These are phyloP conservation scores for Apiospora hydei DNA, from an alignment of 2,329 filamentous ascomycete species.

Conservation along the genomic window DNA sequence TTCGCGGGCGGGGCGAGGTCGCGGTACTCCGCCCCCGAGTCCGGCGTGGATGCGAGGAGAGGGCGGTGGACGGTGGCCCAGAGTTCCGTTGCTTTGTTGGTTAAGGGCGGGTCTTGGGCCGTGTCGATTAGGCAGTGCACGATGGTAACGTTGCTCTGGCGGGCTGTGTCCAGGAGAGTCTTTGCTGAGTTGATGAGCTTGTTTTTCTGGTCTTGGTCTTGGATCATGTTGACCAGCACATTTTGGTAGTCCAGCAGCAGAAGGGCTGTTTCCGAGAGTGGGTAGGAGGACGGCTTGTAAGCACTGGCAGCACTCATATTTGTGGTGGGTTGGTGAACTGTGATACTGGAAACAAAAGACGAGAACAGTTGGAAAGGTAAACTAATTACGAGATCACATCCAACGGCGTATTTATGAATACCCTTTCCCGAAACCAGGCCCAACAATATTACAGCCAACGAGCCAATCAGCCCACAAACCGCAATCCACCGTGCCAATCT, in stretches of 20 bases:
- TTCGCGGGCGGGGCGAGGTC: too few species aligned
- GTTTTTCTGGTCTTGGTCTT: conserved; percentile 21
- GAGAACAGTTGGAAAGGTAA: too few species aligned
- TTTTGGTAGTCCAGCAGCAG: conserved; percentile 32
- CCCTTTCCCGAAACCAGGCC: too few species aligned
- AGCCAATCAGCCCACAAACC: too few species aligned
- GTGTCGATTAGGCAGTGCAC: conserved; percentile 31
- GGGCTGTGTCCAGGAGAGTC: conserved; percentile 28
- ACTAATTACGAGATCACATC: too few species aligned
- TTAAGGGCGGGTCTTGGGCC: conserved; percentile 16
- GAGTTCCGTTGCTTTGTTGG: conserved; percentile 27
- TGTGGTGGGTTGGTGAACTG: background rate
- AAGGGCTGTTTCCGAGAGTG: conserved; percentile 30
- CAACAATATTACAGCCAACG: too few species aligned
- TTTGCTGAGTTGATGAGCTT: conserved; percentile 26
- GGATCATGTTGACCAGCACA: conserved; percentile 27
- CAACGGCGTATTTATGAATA: too few species aligned
- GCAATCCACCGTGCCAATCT: too few species aligned
- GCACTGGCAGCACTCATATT: background rate
- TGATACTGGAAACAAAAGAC: too few species aligned
- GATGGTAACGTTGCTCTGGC: conserved; percentile 29
- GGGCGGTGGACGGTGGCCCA: conserved; percentile 29
- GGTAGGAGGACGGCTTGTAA: conserved; percentile 27
- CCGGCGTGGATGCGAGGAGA: conserved; percentile 25
- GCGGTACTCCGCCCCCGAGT: conserved; percentile 25